phyloP scores from a whole-genome alignment of 78 protist genomes.

The Mastigamoeba balamuthi region DNA sequence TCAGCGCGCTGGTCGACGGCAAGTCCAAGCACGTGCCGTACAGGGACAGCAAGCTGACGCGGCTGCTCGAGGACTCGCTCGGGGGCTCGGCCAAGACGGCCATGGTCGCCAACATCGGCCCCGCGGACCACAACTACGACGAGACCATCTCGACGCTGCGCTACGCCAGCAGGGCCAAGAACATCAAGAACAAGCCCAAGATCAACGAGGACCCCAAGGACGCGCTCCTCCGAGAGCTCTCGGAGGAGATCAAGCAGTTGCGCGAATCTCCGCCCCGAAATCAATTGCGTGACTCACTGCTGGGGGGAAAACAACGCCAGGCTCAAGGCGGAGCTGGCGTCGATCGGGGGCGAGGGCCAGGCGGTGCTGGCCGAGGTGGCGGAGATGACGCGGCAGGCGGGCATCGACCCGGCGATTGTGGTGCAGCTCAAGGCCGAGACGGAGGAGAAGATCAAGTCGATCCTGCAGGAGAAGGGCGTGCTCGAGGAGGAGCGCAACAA shows the following conservation, averaged over 20 bases:
- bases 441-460: background rate
- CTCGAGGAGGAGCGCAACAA: background rate
- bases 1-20: slow-evolving; percentile 61
- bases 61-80: slow-evolving; percentile 81
- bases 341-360: too few relatives aligned
- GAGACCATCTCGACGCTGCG: slow-evolving; percentile 68
- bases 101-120: slow-evolving; percentile 77
- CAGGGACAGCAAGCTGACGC: slow-evolving; percentile 74
- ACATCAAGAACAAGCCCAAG: slow-evolving; percentile 80
- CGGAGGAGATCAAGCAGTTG: slow-evolving; percentile 52
- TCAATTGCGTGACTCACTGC: too few relatives aligned
- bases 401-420: too few relatives aligned
- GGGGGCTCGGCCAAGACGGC: slow-evolving; percentile 78
- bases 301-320: too few relatives aligned
- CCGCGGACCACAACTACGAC: slow-evolving; percentile 64
- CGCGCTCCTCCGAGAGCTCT: slow-evolving; percentile 61
- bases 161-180: slow-evolving; percentile 78
- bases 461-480: background rate
- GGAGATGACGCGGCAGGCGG: too few relatives aligned
- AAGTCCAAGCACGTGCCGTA: slow-evolving; percentile 62
- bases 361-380: too few relatives aligned
- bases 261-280: too few relatives aligned
- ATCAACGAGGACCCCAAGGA: slow-evolving; percentile 87
- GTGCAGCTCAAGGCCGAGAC: background rate
- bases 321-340: too few relatives aligned